These are phyloP conservation scores for Hypoxylon sp. DNA, from an alignment of 2,329 filamentous ascomycete genomes.

Conservation along the genomic window DNA sequence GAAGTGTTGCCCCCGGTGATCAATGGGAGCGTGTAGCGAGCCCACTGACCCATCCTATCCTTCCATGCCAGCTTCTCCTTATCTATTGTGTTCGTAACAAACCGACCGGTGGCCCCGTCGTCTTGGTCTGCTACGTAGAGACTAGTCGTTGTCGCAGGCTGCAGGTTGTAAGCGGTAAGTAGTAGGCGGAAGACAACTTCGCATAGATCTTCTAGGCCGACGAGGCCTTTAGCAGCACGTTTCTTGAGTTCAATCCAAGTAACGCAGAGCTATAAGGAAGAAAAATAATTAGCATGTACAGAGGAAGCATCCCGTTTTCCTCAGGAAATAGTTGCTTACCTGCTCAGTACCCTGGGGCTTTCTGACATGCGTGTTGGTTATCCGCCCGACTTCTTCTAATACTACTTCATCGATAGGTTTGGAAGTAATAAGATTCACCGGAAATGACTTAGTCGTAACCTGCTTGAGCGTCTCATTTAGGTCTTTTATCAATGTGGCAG, in stretches of 20 bases:
- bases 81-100: slow-evolving; percentile 52
- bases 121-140: slow-evolving; percentile 41
- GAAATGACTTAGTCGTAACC: slow-evolving; percentile 47
- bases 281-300: slow-evolving; percentile 21
- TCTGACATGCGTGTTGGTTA: slow-evolving; percentile 55
- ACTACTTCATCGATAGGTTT: slow-evolving; percentile 47
- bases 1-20: slow-evolving; percentile 8
- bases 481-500: slow-evolving; percentile 55
- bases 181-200: slow-evolving; percentile 65
- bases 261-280: slow-evolving; percentile 53
- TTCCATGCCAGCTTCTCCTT: slow-evolving; percentile 57
- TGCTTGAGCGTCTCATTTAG: slow-evolving; percentile 54
- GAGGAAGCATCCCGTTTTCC: not conserved
- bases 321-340: slow-evolving; percentile 44
- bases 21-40: slow-evolving; percentile 52
- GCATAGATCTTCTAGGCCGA: slow-evolving; percentile 57
- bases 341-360: slow-evolving; percentile 39
- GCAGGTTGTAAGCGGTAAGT: slow-evolving; percentile 53
- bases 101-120: slow-evolving; percentile 47
- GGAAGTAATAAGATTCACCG: slow-evolving; percentile 47
- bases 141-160: slow-evolving; percentile 40
- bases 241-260: slow-evolving; percentile 59
- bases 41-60: slow-evolving; percentile 55
- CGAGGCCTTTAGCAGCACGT: slow-evolving; percentile 27
- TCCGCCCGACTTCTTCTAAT: slow-evolving; percentile 56